Conservation (phyloP, 257 asterid species). For the Thymus quinquecostatus region DNA sequence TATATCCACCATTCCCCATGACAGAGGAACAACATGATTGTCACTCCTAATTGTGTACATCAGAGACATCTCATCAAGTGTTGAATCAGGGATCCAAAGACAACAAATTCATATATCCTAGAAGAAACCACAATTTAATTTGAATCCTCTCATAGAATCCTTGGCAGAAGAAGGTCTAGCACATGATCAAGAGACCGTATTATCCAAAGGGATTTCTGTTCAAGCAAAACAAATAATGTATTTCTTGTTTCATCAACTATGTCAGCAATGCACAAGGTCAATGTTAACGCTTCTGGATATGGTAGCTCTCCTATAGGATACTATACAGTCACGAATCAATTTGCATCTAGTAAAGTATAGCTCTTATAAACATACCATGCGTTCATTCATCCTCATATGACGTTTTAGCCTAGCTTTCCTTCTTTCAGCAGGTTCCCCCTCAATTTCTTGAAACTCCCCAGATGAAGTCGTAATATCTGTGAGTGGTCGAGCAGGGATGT, state of each 20-base stretch:
- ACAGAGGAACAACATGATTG: constrained; percentile 12
- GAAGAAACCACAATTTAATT: background rate
- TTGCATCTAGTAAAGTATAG: constrained; percentile 2
- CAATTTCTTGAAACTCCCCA: constrained; percentile 70
- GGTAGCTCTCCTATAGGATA: constrained; percentile 5
- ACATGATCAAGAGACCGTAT: constrained; percentile 1
- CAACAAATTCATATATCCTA: constrained; percentile 1
- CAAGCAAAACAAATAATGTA: constrained; percentile 11
- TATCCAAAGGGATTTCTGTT: constrained; percentile 1
- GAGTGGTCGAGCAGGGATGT: constrained; percentile 22
- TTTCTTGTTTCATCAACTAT: constrained; percentile 9
- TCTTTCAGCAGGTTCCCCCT: constrained; percentile 81
- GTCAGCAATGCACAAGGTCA: constrained; percentile 9
- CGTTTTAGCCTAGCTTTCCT: constrained; percentile 74
- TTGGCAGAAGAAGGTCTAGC: constrained; percentile 3
- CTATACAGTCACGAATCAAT: background rate
- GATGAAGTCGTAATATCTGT: constrained; percentile 68
- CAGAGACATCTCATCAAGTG: constrained; percentile 9
- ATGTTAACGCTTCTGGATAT: background rate
- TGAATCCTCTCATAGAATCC: background rate
- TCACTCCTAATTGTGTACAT: constrained; percentile 22
- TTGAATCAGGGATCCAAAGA: constrained; percentile 10
- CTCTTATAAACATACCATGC: constrained; percentile 62
- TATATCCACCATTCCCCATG: background rate
- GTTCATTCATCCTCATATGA: constrained; percentile 62